Evolutionary conservation across 495 filamentous ascomycete genomes (phyloP).

Genomic region (Daldinia childiae): DNA sequence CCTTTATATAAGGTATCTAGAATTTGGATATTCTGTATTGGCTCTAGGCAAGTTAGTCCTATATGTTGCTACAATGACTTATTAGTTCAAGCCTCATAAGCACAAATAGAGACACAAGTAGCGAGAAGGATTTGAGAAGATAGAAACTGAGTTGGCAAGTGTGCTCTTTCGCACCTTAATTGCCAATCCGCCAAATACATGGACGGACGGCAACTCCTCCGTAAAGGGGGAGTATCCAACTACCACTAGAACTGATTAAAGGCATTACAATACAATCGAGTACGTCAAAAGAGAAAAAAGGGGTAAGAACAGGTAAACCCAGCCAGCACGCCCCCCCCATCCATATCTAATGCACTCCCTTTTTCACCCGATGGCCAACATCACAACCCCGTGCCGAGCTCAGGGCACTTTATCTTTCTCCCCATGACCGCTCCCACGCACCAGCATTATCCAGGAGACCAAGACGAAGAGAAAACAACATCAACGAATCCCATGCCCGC

Average conservation of each 20-base stretch:
- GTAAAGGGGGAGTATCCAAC: constrained; percentile 39
- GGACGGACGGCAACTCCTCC: constrained; percentile 38
- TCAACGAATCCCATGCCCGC: neutral
- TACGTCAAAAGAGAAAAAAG: constrained; percentile 13
- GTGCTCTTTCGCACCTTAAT: constrained; percentile 46
- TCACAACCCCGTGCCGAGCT: constrained; percentile 11
- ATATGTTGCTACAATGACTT: neutral
- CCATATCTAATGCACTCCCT: neutral
- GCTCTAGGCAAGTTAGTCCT: neutral
- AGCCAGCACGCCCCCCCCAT: constrained; percentile 13
- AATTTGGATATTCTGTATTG: too few species aligned
- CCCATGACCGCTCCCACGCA: neutral
- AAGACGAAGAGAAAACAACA: neutral
- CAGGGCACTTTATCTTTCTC: neutral
- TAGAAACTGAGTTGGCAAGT: constrained; percentile 42
- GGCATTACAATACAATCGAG: constrained; percentile 36
- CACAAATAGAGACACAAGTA: neutral
- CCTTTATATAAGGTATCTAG: neutral
- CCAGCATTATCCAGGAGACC: neutral
- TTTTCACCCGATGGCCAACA: constrained; percentile 12
- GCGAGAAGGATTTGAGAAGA: neutral
- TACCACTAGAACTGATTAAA: constrained; percentile 32
- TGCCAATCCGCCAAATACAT: constrained; percentile 34
- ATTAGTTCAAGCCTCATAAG: neutral
- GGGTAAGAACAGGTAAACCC: constrained; percentile 1